phyloP scores from a whole-genome alignment of 2,329 filamentous ascomycete genomes.

The Moelleriella libera region DNA sequence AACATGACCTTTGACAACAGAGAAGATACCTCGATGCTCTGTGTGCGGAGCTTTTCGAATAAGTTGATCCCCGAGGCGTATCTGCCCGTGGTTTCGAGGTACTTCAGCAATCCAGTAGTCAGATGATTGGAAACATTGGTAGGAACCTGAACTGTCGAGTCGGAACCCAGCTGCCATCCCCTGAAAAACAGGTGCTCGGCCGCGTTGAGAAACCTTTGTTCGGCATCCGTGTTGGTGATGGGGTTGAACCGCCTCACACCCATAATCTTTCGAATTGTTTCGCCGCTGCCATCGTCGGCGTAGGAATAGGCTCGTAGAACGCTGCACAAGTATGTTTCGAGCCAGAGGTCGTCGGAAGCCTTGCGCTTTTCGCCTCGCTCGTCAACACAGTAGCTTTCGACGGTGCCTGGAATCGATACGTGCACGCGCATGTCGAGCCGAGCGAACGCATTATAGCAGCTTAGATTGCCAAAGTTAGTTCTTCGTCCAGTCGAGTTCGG shows the following conservation, averaged over 20 bases:
- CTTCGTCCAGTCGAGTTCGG: background rate
- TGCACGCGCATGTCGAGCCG: conserved; percentile 97
- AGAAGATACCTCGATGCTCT: conserved; percentile 89
- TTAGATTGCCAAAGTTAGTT: conserved; percentile 9
- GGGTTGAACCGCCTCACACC: conserved; percentile 96
- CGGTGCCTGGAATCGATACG: conserved; percentile 88
- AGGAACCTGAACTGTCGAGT: conserved; percentile 92
- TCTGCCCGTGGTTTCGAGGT: conserved; percentile 88
- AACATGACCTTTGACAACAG: conserved; percentile 82
- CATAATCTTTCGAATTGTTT: conserved; percentile 91
- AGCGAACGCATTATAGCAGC: conserved; percentile 98
- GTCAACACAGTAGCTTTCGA: conserved; percentile 95
- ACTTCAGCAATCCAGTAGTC: conserved; percentile 82
- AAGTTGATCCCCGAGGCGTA: conserved; percentile 94
- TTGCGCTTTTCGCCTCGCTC: conserved; percentile 91
- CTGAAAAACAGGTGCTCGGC: conserved; percentile 92
- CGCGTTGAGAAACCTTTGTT: conserved; percentile 89
- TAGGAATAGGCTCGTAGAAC: conserved; percentile 92
- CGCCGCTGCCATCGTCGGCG: conserved; percentile 86
- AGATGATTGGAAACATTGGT: conserved; percentile 95
- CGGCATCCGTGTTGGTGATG: conserved; percentile 93
- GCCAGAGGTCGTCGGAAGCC: conserved; percentile 86
- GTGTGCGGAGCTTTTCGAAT: conserved; percentile 85
- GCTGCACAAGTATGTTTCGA: conserved; percentile 94
- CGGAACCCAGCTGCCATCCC: conserved; percentile 93